A percentile compares a stretch with the other conserved stretches of the same genome.
Conservation (phyloP, 1,284 basidiomycete species). For the Phlebopus sp. region DNA sequence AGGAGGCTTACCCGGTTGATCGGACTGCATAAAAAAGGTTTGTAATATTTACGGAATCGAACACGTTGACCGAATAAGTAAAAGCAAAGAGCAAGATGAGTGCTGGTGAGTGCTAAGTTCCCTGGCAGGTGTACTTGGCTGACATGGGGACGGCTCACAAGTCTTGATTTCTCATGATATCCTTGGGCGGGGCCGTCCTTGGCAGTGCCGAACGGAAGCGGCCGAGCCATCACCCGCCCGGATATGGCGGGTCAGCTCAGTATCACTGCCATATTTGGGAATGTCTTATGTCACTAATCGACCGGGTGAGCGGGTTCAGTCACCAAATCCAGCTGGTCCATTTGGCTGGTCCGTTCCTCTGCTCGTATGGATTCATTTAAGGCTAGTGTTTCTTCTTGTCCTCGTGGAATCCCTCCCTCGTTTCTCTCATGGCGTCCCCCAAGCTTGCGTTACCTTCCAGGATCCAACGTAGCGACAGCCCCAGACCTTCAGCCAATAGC, state of each 20-base stretch:
- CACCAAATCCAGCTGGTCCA: constrained; percentile 1
- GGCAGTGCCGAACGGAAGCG: constrained; percentile 1
- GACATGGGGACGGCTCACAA: too few species aligned
- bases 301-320: constrained; percentile 1
- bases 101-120: too few species aligned
- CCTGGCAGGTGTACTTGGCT: too few species aligned
- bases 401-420: background rate
- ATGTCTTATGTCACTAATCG: background rate
- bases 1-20: too few species aligned
- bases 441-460: background rate
- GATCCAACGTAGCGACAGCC: constrained; percentile 4
- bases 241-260: background rate
- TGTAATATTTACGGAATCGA: too few species aligned
- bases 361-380: background rate
- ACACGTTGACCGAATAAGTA: too few species aligned
- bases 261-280: background rate
- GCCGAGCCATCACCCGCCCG: background rate
- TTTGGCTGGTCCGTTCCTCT: background rate
- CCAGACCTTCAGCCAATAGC: constrained; percentile 3
- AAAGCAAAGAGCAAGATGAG: too few species aligned
- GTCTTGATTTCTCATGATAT: too few species aligned
- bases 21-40: too few species aligned
- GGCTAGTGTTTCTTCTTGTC: background rate
- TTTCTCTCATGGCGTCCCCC: constrained; percentile 3
- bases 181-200: background rate